phyloP scores from a whole-genome alignment of 805 yeast species.

The Saturnispora gosingensis region DNA sequence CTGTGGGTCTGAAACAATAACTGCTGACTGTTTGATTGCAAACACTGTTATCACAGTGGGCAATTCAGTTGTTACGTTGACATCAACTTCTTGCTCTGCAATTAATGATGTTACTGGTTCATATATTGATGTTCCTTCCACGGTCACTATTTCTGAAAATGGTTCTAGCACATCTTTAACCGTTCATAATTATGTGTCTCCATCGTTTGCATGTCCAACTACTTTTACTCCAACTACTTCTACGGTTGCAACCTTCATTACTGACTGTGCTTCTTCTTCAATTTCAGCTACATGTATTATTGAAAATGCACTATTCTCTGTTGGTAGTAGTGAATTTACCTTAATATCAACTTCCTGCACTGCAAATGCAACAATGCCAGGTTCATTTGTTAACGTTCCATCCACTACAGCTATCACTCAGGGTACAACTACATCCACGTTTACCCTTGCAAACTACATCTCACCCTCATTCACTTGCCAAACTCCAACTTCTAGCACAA shows the following conservation, averaged over 20 bases:
- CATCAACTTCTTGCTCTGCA: slow-evolving; percentile 9
- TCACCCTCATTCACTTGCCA: slow-evolving; percentile 7
- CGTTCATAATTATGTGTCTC: slow-evolving; percentile 3
- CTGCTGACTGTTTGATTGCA: background rate
- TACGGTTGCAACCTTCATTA: background rate
- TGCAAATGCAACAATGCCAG: slow-evolving; percentile 5
- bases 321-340: slow-evolving; percentile 7
- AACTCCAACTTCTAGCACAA: slow-evolving; percentile 1
- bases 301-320: slow-evolving; percentile 8
- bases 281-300: slow-evolving; percentile 7
- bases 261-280: background rate
- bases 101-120: slow-evolving; percentile 7
- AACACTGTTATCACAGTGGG: slow-evolving; percentile 1
- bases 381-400: slow-evolving; percentile 8
- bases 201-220: slow-evolving; percentile 6
- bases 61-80: background rate
- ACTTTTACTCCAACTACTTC: slow-evolving; percentile 1
- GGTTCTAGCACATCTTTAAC: background rate
- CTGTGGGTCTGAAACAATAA: background rate
- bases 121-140: slow-evolving; percentile 2
- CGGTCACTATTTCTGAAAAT: background rate
- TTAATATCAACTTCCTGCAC: slow-evolving; percentile 7
- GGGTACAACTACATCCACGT: background rate
- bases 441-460: slow-evolving; percentile 4
- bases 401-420: slow-evolving; percentile 1